Conservation (phyloP, 306 rosid genomes). For the Quercus robur region DNA sequence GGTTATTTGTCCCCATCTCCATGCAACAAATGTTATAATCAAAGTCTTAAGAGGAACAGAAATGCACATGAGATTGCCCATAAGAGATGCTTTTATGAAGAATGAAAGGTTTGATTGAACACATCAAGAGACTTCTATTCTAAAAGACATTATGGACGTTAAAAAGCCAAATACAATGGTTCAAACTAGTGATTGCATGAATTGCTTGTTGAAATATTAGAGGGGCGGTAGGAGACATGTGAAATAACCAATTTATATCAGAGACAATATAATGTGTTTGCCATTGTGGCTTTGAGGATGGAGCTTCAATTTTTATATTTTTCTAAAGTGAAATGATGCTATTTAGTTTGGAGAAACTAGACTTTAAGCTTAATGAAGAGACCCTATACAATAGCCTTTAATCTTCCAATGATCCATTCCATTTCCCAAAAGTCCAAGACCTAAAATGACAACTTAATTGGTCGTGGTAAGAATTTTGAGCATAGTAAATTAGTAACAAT, state of each 20-base stretch:
- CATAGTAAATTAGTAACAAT: no score
- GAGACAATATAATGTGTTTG: constrained; percentile 52
- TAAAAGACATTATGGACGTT: constrained; percentile 21
- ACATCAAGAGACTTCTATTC: constrained; percentile 22
- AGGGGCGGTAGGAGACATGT: constrained; percentile 34
- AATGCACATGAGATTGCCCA: not conserved
- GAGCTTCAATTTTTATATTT: not conserved
- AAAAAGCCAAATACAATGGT: constrained; percentile 1
- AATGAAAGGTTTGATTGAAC: constrained; percentile 21
- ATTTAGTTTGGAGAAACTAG: not conserved
- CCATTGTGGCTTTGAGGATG: constrained; percentile 28
- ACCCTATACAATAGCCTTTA: no score
- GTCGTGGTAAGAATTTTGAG: no score
- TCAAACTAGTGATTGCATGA: constrained; percentile 25
- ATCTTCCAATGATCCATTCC: no score
- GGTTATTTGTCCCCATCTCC: constrained; percentile 44
- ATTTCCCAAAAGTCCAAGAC: no score
- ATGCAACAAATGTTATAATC: not conserved
- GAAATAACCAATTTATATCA: constrained; percentile 21
- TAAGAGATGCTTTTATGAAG: no score
- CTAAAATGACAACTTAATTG: no score
- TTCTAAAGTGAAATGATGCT: not conserved
- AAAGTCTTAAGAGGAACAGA: constrained; percentile 16
- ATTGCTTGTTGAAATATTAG: constrained; percentile 28
- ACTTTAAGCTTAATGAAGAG: no score